A percentile compares a stretch with the other conserved stretches of the same genome.
Evolutionary conservation across 768 basidiomycete species (phyloP).

Genomic region (Boletus fagicola): DNA sequence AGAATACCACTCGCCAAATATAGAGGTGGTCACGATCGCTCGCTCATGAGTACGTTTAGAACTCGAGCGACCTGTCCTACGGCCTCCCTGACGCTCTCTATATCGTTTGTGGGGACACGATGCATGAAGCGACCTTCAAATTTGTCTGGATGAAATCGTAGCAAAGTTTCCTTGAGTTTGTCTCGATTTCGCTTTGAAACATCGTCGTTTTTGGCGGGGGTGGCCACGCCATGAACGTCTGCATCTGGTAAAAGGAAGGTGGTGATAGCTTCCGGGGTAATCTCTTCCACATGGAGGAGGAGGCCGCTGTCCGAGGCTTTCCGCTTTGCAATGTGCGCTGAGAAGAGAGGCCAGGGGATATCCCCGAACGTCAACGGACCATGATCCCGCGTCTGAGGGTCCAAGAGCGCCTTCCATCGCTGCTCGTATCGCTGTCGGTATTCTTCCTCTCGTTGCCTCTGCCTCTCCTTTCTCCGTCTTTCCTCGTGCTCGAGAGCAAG

Average conservation of each 20-base stretch:
- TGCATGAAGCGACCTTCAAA: conserved; percentile 72
- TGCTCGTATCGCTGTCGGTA: conserved; percentile 54
- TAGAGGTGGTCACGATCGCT: conserved; percentile 7
- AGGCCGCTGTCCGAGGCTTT: conserved; percentile 9
- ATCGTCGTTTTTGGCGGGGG: conserved; percentile 20
- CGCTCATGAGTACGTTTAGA: conserved; percentile 54
- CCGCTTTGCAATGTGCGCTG: conserved; percentile 26
- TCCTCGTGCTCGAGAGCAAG: conserved; percentile 52
- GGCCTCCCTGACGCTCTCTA: conserved; percentile 51
- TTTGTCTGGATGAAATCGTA: conserved; percentile 81
- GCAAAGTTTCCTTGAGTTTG: conserved; percentile 60
- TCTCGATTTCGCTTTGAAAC: conserved; percentile 52
- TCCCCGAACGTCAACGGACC: conserved; percentile 47
- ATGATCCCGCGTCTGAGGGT: conserved; percentile 24
- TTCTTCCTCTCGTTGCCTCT: conserved; percentile 41
- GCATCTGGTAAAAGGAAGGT: conserved; percentile 52
- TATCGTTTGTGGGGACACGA: conserved; percentile 46
- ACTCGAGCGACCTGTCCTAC: conserved; percentile 63
- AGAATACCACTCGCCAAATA: not conserved
- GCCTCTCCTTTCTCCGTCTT: conserved; percentile 47
- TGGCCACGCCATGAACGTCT: not conserved
- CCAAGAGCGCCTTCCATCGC: conserved; percentile 55
- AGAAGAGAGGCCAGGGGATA: conserved; percentile 72
- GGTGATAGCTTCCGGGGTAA: conserved; percentile 55
- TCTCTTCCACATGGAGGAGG: conserved; percentile 42